Evolutionary conservation across 176 grass and related monocot genomes (phyloP).

Genomic region (Cenchrus fungigraminus): DNA sequence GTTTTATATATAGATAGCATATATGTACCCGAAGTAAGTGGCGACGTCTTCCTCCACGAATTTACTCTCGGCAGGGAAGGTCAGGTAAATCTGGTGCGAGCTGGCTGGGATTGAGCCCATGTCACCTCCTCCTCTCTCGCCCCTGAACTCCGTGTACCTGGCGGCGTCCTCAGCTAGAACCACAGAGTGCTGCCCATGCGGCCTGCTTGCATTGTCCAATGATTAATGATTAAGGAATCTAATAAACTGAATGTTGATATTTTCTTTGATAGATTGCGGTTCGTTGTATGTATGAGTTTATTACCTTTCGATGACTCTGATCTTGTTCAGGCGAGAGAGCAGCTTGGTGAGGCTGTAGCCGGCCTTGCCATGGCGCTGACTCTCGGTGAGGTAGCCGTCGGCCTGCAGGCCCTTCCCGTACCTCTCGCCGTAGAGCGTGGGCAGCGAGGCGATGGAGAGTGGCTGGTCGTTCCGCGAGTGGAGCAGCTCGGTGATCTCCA

Average conservation of each 20-base stretch:
- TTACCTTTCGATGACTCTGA: slow-evolving; percentile 76
- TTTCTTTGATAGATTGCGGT: neutral
- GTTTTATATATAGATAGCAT: neutral
- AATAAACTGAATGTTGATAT: neutral
- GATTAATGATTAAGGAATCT: neutral
- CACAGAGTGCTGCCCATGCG: slow-evolving; percentile 85
- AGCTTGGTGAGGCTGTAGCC: slow-evolving; percentile 87
- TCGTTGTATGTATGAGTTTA: neutral
- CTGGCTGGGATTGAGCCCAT: slow-evolving; percentile 34
- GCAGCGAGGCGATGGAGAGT: slow-evolving; percentile 83
- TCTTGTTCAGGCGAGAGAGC: slow-evolving; percentile 75
- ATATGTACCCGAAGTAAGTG: slow-evolving; percentile 67
- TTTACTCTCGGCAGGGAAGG: slow-evolving; percentile 81
- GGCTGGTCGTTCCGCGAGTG: slow-evolving; percentile 62
- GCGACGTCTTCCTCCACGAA: slow-evolving; percentile 77
- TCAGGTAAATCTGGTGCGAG: slow-evolving; percentile 93
- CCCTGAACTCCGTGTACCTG: slow-evolving; percentile 55
- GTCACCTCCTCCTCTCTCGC: slow-evolving; percentile 53
- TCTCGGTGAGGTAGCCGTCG: slow-evolving; percentile 94
- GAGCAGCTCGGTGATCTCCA: slow-evolving; percentile 70
- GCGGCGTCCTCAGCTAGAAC: slow-evolving; percentile 73
- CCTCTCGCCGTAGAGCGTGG: slow-evolving; percentile 73
- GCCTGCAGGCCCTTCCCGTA: slow-evolving; percentile 86
- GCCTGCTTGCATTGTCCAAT: slow-evolving; percentile 44
- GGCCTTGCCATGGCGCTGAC: slow-evolving; percentile 78